These are phyloP conservation scores for Podila horticola DNA, from an alignment of 192 early-diverging fungal species.

Conservation along the genomic window DNA sequence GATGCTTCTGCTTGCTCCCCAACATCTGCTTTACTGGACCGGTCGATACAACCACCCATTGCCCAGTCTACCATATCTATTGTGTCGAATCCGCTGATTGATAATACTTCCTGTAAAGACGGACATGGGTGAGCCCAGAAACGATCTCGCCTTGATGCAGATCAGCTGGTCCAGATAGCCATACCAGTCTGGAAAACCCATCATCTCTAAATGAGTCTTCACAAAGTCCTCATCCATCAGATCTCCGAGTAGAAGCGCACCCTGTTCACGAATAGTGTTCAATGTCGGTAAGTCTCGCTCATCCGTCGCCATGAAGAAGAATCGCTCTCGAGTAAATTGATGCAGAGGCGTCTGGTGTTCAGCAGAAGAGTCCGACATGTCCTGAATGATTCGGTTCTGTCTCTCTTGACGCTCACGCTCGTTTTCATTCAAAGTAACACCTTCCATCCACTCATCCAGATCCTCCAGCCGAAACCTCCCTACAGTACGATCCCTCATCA, in stretches of 20 bases:
- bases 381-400: too few species aligned
- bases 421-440: too few species aligned
- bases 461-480: too few species aligned
- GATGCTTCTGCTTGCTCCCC: neutral
- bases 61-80: neutral
- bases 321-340: too few species aligned
- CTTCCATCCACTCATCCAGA: too few species aligned
- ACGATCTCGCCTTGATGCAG: neutral
- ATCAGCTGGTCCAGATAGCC: neutral
- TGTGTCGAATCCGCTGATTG: neutral
- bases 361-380: too few species aligned
- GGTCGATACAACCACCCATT: neutral
- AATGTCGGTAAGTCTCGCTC: neutral
- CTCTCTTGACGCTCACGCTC: too few species aligned
- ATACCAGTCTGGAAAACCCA: neutral
- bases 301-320: neutral
- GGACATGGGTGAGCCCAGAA: neutral
- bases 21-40: neutral
- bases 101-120: neutral
- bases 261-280: neutral
- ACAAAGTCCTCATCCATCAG: constrained; percentile 3
- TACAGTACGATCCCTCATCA: neutral
- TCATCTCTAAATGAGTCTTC: neutral
- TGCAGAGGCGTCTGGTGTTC: too few species aligned
- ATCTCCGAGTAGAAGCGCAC: neutral